phyloP scores from a whole-genome alignment of 306 rosid species.

The Sphenostylis stenocarpa region DNA sequence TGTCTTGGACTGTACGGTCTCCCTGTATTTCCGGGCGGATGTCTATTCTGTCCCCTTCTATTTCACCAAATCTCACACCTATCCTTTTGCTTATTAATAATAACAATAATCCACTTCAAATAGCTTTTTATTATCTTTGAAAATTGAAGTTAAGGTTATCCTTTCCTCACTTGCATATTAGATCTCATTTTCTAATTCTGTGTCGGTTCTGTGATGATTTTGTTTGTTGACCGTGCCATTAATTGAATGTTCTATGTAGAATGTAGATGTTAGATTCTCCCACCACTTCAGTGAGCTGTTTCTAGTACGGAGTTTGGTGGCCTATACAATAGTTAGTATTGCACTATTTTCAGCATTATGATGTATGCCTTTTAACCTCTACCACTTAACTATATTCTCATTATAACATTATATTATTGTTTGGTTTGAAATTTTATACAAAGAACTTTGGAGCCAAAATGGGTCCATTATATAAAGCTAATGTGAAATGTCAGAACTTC shows the following conservation, averaged over 20 bases:
- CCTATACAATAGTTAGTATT: neutral
- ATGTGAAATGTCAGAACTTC: neutral
- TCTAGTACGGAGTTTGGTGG: neutral
- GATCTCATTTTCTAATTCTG: neutral
- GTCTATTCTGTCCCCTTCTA: conserved; percentile 86
- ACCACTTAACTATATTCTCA: neutral
- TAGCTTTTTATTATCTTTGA: neutral
- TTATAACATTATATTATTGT: neutral
- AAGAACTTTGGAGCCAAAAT: neutral
- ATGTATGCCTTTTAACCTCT: neutral
- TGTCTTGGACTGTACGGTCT: conserved; percentile 48
- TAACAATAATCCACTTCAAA: neutral
- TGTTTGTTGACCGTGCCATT: conserved; percentile 1
- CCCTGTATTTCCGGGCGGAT: conserved; percentile 89
- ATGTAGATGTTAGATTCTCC: conserved; percentile 11
- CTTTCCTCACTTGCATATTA: neutral
- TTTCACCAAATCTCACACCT: conserved; percentile 64
- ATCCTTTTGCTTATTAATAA: conserved; percentile 28
- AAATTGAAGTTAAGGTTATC: neutral
- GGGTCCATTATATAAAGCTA: neutral
- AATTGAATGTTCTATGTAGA: neutral
- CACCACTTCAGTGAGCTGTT: neutral
- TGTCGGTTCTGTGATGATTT: conserved; percentile 3
- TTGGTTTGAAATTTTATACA: neutral
- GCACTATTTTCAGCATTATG: neutral